A percentile compares a stretch with the other conserved stretches of the same genome.
These are phyloP conservation scores for Leccinum ochraceum DNA, from an alignment of 768 basidiomycete genomes.

Conservation along the genomic window DNA sequence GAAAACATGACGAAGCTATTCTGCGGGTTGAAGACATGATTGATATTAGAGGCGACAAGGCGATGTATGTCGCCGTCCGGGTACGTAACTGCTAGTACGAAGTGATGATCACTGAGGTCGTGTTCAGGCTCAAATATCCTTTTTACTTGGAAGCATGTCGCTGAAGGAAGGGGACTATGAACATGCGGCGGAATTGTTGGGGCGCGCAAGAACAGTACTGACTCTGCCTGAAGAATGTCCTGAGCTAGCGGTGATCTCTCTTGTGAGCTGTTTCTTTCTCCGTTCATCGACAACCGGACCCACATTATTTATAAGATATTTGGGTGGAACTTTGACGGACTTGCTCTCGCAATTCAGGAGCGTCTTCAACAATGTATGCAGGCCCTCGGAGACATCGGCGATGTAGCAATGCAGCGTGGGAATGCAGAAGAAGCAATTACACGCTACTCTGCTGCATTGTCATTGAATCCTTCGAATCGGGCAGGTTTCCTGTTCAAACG, in stretches of 20 bases:
- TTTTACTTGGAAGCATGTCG: not conserved
- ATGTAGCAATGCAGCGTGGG: not conserved
- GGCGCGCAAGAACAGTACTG: not conserved
- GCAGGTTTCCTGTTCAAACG: constrained; percentile 7
- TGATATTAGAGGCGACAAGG: not conserved
- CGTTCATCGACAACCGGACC: not conserved
- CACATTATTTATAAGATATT: constrained; percentile 4
- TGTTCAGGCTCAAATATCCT: constrained; percentile 10
- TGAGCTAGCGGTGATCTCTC: constrained; percentile 6
- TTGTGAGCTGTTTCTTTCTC: not conserved
- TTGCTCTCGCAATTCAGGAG: not conserved
- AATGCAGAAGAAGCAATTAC: constrained; percentile 4
- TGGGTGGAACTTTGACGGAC: constrained; percentile 19
- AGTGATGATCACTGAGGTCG: not conserved
- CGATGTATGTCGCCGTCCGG: not conserved
- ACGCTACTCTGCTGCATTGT: constrained; percentile 7
- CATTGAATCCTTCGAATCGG: not conserved
- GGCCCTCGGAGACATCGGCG: not conserved
- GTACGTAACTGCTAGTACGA: not conserved
- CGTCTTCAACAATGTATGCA: not conserved
- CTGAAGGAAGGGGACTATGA: not conserved
- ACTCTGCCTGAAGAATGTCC: not conserved
- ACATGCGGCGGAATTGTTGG: not conserved
- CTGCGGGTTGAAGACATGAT: constrained; percentile 9
- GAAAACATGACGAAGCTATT: constrained; percentile 8